Percentiles rank a stretch among this genome's conserved stretches.
phyloP scores from a whole-genome alignment of 495 filamentous ascomycete species.

The Neurospora sp. region DNA sequence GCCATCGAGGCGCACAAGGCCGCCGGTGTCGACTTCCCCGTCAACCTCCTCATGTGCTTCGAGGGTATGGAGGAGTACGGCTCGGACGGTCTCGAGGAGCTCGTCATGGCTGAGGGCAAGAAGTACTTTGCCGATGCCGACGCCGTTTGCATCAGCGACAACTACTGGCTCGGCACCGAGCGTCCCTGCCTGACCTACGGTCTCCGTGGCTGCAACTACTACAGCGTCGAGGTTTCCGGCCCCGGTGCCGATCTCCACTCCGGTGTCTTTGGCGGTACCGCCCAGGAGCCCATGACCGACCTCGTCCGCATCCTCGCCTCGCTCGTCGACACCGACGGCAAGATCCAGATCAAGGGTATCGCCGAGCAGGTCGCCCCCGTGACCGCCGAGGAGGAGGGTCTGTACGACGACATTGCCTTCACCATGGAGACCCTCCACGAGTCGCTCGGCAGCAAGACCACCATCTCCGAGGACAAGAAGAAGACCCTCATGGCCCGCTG shows the following conservation, averaged over 20 bases:
- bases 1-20: slow-evolving; percentile 95
- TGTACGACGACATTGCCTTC: slow-evolving; percentile 83
- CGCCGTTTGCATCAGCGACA: slow-evolving; percentile 96
- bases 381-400: slow-evolving; percentile 70
- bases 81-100: slow-evolving; percentile 90
- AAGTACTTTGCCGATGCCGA: slow-evolving; percentile 90
- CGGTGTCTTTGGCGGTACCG: slow-evolving; percentile 91
- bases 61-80: slow-evolving; percentile 99
- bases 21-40: slow-evolving; percentile 86
- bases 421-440: slow-evolving; percentile 92
- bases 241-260: slow-evolving; percentile 91
- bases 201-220: slow-evolving; percentile 96
- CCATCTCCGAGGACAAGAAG: slow-evolving; percentile 78
- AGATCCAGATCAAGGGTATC: slow-evolving; percentile 81
- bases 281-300: slow-evolving; percentile 98
- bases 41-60: slow-evolving; percentile 99
- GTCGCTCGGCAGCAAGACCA: slow-evolving; percentile 75
- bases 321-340: slow-evolving; percentile 80
- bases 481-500: slow-evolving; percentile 87
- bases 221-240: slow-evolving; percentile 75
- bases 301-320: slow-evolving; percentile 68
- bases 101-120: slow-evolving; percentile 81
- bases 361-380: slow-evolving; percentile 84
- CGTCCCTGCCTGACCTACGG: slow-evolving; percentile 97
- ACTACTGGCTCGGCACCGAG: slow-evolving; percentile 99